A percentile compares a stretch with the other conserved stretches of the same genome.
phyloP scores from a whole-genome alignment of 1,284 basidiomycete genomes.

The Athelia sp. region DNA sequence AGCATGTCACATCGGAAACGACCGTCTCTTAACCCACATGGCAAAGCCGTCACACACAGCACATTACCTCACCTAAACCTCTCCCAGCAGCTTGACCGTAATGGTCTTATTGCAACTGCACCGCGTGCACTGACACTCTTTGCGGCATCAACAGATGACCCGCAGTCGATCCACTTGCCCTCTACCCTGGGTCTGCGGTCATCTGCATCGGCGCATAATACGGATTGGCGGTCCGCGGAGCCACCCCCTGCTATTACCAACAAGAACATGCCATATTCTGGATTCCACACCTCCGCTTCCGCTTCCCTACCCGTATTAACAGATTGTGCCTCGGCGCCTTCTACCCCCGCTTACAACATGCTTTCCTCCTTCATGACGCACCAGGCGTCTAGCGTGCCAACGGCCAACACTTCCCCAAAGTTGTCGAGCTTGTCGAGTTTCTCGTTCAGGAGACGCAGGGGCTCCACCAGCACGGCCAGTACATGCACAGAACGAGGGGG shows the following conservation, averaged over 20 bases:
- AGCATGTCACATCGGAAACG: constrained; percentile 17
- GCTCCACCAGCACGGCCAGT: constrained; percentile 20
- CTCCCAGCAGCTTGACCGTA: constrained; percentile 41
- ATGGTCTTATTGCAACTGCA: constrained; percentile 55
- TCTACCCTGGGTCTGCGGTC: constrained; percentile 65
- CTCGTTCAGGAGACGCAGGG: constrained; percentile 9
- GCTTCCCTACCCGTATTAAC: constrained; percentile 17
- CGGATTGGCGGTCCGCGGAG: constrained; percentile 9
- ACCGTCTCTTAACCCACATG: constrained; percentile 16
- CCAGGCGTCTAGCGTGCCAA: constrained; percentile 25
- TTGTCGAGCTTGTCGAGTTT: constrained; percentile 6
- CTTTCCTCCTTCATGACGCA: constrained; percentile 46
- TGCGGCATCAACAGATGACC: constrained; percentile 49
- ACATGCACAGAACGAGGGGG: constrained; percentile 15
- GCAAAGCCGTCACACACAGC: constrained; percentile 13
- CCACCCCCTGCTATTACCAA: constrained; percentile 7
- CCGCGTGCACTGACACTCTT: constrained; percentile 72
- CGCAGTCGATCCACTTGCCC: constrained; percentile 52
- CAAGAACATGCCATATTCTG: constrained; percentile 2
- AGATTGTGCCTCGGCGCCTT: constrained; percentile 29
- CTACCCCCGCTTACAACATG: constrained; percentile 53
- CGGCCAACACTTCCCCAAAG: constrained; percentile 12
- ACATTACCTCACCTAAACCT: constrained; percentile 44
- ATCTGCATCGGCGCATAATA: constrained; percentile 29
- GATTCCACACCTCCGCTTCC: constrained; percentile 6